A percentile compares a stretch with the other conserved stretches of the same genome.
Evolutionary conservation across 129 eudicot species (phyloP).

Genomic region (Calendula officinalis): DNA sequence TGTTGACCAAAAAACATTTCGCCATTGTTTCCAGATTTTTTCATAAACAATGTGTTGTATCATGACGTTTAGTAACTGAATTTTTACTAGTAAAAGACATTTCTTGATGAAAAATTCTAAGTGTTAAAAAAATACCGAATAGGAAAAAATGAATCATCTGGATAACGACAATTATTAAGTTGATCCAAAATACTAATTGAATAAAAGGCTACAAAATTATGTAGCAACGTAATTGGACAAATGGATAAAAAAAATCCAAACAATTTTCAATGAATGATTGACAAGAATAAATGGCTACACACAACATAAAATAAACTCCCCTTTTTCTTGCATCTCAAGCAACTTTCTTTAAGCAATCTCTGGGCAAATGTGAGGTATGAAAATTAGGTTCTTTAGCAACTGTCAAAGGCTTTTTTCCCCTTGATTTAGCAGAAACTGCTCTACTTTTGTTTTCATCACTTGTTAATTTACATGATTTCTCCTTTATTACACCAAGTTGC

Average conservation of each 20-base stretch:
- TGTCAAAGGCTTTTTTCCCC: conserved; percentile 46
- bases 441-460: conserved; percentile 31
- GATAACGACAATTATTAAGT: background rate
- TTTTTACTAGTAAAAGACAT: too few relatives aligned
- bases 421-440: conserved; percentile 34
- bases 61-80: too few relatives aligned
- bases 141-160: background rate
- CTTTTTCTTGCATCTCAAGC: conserved; percentile 10
- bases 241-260: conserved; percentile 1
- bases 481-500: conserved; percentile 43
- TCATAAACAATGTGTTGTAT: too few relatives aligned
- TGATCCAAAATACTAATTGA: background rate
- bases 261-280: conserved; percentile 47
- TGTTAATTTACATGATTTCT: conserved; percentile 34
- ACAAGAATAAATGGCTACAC: conserved; percentile 26
- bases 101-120: too few relatives aligned
- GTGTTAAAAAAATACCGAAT: too few relatives aligned
- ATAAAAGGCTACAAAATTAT: conserved; percentile 23
- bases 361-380: conserved; percentile 48
- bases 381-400: conserved; percentile 56
- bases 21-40: too few relatives aligned
- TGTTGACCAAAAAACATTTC: too few relatives aligned
- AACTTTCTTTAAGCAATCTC: conserved; percentile 38
- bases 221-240: conserved; percentile 25
- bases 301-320: conserved; percentile 26